Base-by-base conservation (phyloP, 2,329 filamentous ascomycete species). In the Phaeoacremonium minimum region DNA sequence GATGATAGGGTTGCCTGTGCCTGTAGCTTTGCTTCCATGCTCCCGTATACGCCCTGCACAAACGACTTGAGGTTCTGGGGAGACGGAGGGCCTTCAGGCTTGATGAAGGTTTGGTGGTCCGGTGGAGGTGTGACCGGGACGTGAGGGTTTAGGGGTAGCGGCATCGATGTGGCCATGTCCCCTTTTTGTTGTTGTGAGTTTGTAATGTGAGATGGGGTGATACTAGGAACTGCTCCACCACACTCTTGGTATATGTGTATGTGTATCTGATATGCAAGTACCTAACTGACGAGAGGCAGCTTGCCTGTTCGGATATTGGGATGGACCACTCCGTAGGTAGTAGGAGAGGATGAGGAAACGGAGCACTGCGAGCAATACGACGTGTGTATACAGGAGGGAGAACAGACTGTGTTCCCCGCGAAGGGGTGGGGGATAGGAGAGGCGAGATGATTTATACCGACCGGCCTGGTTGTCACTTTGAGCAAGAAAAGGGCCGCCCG, bases 91-190 rank as follows among this genome's bases (percentile, higher is more conserved):
- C 39, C 39, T 8, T 28, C 7, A 26, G 41, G 28, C 43, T 46
- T 35, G 46, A 49, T 42, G 40, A 66, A 63, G 5, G 53, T 48
- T 26, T 55, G 53, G 36, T 60, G 53, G 22, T 65, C 62, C 20
- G 61, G 61, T 6, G 63, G 60, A 33, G 61, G 63, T 6, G 63
- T 64, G 31, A 64, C 55, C 28, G 61, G 61, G 12, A 57, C 51
- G 18, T 61, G 54, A 36, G 55, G 39, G 36, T 55, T 56, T 38
- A 56, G 50, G 20, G 48, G 49, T 19, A 48, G 42, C 13, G 54
- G 50, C 32, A 53, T 46, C 18, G 53, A 46, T 17, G 52, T 36
- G 38, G 54, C 46, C 51, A 56, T 51, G 17, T 9, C 11, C 18
- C 11, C 14, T n/a, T n/a, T n/a, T n/a, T n/a, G n/a, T n/a, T n/a